Evolutionary conservation across 176 grass and related monocot species (phyloP).

Genomic region (Areca catechu): DNA sequence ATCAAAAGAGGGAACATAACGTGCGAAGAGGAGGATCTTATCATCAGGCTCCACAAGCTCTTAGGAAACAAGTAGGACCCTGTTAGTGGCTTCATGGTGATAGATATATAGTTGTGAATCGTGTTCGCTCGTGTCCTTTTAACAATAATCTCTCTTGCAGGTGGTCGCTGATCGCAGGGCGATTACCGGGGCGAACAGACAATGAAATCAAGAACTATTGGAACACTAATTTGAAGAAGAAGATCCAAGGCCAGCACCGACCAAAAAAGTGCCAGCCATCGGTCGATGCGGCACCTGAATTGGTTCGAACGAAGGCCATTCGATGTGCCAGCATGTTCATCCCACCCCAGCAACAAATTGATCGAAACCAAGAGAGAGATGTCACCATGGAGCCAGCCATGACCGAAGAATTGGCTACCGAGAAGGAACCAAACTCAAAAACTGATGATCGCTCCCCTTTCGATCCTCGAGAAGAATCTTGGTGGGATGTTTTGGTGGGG

Average conservation of each 20-base stretch:
- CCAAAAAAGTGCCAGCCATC: too few relatives aligned
- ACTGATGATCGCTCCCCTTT: neutral
- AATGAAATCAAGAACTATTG: slow-evolving; percentile 9
- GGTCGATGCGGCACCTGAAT: too few relatives aligned
- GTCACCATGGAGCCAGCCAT: too few relatives aligned
- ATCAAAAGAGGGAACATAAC: slow-evolving; percentile 5
- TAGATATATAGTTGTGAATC: too few relatives aligned
- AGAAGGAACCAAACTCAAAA: neutral
- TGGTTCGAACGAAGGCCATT: too few relatives aligned
- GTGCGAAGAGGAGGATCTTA: neutral
- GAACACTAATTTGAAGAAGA: slow-evolving; percentile 1
- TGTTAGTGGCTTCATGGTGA: too few relatives aligned
- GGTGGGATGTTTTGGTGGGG: neutral
- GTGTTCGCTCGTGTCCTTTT: too few relatives aligned
- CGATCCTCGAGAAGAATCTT: neutral
- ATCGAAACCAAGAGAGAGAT: too few relatives aligned
- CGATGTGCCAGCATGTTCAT: too few relatives aligned
- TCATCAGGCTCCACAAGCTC: neutral
- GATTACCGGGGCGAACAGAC: slow-evolving; percentile 5
- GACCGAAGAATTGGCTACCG: too few relatives aligned
- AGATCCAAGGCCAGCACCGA: neutral
- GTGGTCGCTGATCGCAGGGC: neutral
- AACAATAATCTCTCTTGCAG: neutral
- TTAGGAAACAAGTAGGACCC: neutral
- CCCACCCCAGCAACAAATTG: too few relatives aligned